Percentiles rank a stretch among this genome's conserved stretches.
phyloP scores from a whole-genome alignment of 1,139 yeast species.

The Pichia inconspicua region DNA sequence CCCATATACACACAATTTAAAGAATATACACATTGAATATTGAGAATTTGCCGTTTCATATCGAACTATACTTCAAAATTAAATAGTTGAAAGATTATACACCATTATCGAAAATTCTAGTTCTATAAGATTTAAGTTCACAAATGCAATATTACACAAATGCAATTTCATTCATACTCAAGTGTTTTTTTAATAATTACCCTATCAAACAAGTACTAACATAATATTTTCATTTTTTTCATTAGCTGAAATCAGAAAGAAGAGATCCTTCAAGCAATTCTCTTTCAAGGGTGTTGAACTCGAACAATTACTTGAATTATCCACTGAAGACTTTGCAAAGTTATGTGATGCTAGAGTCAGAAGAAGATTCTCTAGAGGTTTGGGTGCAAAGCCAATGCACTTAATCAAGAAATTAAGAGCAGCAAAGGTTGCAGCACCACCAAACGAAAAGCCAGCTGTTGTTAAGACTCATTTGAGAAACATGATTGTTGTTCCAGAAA shows the following conservation, averaged over 20 bases:
- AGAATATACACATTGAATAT: too few species aligned
- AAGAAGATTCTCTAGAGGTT: conserved; percentile 99
- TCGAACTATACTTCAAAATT: too few species aligned
- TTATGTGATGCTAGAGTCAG: conserved; percentile 98
- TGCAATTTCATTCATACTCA: too few species aligned
- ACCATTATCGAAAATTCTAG: too few species aligned
- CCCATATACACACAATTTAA: not conserved
- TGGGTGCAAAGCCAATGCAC: conserved; percentile 93
- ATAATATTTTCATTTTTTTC: not conserved
- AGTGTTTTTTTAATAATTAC: too few species aligned
- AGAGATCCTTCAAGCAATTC: conserved; percentile 94
- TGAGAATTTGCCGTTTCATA: too few species aligned
- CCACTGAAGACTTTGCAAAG: conserved; percentile 95
- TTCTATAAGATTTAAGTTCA: too few species aligned
- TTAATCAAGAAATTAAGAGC: conserved; percentile 97
- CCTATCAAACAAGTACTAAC: conserved; percentile 5
- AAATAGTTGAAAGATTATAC: too few species aligned
- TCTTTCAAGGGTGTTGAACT: conserved; percentile 99
- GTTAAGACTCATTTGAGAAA: conserved; percentile 99
- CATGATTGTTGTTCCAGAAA: conserved; percentile 98
- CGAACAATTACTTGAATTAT: conserved; percentile 86
- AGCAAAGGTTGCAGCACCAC: conserved; percentile 87
- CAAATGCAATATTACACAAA: too few species aligned
- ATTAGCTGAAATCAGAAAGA: conserved; percentile 54
- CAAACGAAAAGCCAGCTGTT: conserved; percentile 94